phyloP scores from a whole-genome alignment of 192 early-diverging fungal species.

The Coemansia furcata region DNA sequence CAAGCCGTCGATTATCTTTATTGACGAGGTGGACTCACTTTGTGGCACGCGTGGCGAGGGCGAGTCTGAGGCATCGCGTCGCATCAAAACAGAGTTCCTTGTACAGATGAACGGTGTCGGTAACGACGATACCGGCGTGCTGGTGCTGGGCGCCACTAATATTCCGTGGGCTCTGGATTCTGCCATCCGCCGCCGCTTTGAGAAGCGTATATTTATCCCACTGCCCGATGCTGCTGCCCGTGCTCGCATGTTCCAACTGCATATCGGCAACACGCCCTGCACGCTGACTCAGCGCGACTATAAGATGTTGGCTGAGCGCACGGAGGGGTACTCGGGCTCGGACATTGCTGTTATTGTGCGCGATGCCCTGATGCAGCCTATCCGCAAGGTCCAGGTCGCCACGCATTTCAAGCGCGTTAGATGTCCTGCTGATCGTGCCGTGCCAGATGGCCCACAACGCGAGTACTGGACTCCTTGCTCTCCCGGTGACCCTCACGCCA shows the following conservation, averaged over 20 bases:
- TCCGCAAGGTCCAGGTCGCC: constrained; percentile 91
- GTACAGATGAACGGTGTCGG: constrained; percentile 99
- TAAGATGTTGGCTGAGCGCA: constrained; percentile 69
- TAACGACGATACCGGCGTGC: constrained; percentile 90
- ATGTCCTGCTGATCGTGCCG: constrained; percentile 6
- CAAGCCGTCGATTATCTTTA: constrained; percentile 96
- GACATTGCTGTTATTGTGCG: constrained; percentile 93
- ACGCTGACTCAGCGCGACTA: constrained; percentile 72
- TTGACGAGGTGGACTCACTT: constrained; percentile 98
- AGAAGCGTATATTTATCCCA: constrained; percentile 98
- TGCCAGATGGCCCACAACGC: constrained; percentile 14
- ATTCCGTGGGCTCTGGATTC: constrained; percentile 95
- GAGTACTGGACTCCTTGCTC: constrained; percentile 88
- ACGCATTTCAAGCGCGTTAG: constrained; percentile 83
- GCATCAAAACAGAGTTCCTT: constrained; percentile 97
- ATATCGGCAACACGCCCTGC: constrained; percentile 91
- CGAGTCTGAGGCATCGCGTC: constrained; percentile 89
- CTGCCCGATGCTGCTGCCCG: constrained; percentile 88
- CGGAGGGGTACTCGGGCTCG: constrained; percentile 94
- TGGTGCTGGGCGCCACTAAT: constrained; percentile 96
- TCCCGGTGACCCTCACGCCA: constrained; percentile 82
- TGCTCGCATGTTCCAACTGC: constrained; percentile 86
- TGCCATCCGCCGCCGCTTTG: constrained; percentile 93
- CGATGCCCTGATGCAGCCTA: constrained; percentile 96
- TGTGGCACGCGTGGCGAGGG: constrained; percentile 95